phyloP scores from a whole-genome alignment of 495 filamentous ascomycete genomes.

The Aspergillus haitiensis region DNA sequence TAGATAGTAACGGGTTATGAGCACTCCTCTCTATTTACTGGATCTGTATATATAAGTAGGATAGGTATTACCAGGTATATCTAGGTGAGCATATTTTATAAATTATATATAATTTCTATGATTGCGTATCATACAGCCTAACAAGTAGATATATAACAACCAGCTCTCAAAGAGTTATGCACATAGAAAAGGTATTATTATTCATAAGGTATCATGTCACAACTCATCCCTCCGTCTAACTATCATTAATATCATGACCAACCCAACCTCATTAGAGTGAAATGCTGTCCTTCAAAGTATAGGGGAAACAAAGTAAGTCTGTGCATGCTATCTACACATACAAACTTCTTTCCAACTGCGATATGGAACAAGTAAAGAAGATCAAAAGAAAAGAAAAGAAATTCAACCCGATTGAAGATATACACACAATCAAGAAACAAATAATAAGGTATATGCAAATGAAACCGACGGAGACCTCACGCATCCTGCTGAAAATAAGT shows the following conservation, averaged over 20 bases:
- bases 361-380: not conserved
- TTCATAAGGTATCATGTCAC: slow-evolving; percentile 1
- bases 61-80: no score
- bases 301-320: not conserved
- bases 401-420: not conserved
- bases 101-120: no score
- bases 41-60: no score
- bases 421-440: slow-evolving; percentile 10
- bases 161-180: not conserved
- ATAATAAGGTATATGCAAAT: not conserved
- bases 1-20: no score
- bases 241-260: not conserved
- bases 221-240: not conserved
- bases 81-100: no score
- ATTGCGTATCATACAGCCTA: no score
- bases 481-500: not conserved
- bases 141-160: no score
- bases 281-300: not conserved
- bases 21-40: no score
- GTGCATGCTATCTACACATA: not conserved
- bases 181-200: not conserved
- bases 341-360: not conserved
- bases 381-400: slow-evolving; percentile 1
- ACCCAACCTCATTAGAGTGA: not conserved
- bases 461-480: not conserved